Percentiles rank a stretch among this genome's conserved stretches.
Evolutionary conservation across 2,329 filamentous ascomycete species (phyloP).

Genomic region (Alternaria atra): DNA sequence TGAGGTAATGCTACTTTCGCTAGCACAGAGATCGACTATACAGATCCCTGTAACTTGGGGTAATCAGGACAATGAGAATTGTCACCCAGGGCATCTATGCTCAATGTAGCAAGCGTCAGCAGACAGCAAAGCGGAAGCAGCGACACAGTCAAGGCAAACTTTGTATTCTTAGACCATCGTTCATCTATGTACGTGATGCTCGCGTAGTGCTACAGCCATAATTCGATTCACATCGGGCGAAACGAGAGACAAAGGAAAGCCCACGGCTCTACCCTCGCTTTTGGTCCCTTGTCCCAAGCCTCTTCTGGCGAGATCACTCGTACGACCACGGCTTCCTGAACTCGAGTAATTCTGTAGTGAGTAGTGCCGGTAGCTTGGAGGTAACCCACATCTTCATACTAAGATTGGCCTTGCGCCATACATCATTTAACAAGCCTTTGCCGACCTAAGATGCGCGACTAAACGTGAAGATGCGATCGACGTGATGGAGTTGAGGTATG

Average conservation of each 20-base stretch:
- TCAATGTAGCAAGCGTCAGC: neutral
- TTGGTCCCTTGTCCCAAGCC: neutral
- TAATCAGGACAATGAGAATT: constrained; percentile 8
- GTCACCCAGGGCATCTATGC: constrained; percentile 5
- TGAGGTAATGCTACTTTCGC: constrained; percentile 50
- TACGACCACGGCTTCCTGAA: neutral
- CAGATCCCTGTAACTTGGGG: constrained; percentile 24
- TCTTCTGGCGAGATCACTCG: neutral
- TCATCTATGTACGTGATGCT: constrained; percentile 7
- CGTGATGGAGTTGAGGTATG: neutral
- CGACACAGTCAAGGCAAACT: neutral
- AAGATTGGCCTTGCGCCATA: neutral
- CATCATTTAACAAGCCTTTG: neutral
- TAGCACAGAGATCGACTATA: constrained; percentile 37
- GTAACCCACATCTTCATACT: neutral
- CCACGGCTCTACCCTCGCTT: neutral
- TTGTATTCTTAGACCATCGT: neutral
- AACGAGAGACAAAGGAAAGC: neutral
- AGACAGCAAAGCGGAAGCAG: neutral
- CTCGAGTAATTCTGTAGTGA: neutral
- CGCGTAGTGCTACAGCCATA: neutral
- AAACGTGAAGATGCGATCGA: neutral
- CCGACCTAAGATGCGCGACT: neutral
- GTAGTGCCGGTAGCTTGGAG: neutral
- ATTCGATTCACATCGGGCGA: neutral